A percentile compares a stretch with the other conserved stretches of the same genome.
phyloP scores from a whole-genome alignment of 768 basidiomycete genomes.

The Phaffia tasmanica region DNA sequence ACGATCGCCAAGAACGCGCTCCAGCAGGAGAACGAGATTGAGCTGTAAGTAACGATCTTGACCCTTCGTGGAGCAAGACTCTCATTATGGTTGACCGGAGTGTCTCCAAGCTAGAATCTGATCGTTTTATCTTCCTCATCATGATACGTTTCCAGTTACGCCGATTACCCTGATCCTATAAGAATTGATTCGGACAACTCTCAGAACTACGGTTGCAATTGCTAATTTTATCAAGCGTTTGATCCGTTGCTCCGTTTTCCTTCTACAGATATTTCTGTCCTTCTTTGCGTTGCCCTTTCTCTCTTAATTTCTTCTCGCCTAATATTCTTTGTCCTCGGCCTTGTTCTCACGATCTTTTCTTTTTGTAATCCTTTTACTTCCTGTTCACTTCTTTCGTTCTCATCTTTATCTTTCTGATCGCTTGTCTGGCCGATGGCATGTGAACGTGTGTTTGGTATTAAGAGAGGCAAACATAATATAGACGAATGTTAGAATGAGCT shows the following conservation, averaged over 20 bases:
- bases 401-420: too few species aligned
- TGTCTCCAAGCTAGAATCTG: neutral
- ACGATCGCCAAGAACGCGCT: conserved; percentile 99
- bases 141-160: conserved; percentile 39
- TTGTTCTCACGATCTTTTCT: too few species aligned
- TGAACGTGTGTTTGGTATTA: too few species aligned
- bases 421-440: too few species aligned
- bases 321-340: too few species aligned
- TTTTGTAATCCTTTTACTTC: too few species aligned
- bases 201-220: conserved; percentile 77
- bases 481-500: too few species aligned
- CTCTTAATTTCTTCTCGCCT: conserved; percentile 48
- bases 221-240: conserved; percentile 40
- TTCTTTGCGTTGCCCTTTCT: conserved; percentile 59
- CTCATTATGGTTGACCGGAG: neutral
- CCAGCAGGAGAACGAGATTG: conserved; percentile 92
- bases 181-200: conserved; percentile 86
- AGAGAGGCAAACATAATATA: too few species aligned
- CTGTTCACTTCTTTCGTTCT: too few species aligned
- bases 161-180: conserved; percentile 98
- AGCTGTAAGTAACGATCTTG: conserved; percentile 52
- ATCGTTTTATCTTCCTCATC: conserved; percentile 8
- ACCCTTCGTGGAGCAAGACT: neutral
- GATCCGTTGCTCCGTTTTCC: neutral
- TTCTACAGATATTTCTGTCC: conserved; percentile 40